A percentile compares a stretch with the other conserved stretches of the same genome.
These are phyloP conservation scores for Coniochaeta hoffmannii DNA, from an alignment of 2,329 filamentous ascomycete species.

Conservation along the genomic window DNA sequence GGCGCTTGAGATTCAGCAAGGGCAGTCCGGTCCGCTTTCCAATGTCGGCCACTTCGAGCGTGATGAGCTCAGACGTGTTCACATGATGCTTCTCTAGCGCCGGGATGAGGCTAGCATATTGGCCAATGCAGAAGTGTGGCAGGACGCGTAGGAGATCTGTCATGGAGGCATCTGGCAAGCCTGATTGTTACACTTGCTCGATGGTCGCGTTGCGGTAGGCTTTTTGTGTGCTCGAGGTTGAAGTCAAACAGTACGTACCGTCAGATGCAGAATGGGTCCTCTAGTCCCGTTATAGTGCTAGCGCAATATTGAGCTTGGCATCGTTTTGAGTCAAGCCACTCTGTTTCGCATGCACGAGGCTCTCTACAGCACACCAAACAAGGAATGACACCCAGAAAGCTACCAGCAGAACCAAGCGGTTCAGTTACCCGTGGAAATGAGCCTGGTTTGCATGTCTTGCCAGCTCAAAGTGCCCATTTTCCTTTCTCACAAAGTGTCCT, in stretches of 20 bases:
- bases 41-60: slow-evolving; percentile 73
- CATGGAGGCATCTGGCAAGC: slow-evolving; percentile 42
- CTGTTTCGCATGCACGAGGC: neutral
- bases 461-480: no score
- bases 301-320: neutral
- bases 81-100: slow-evolving; percentile 72
- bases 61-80: slow-evolving; percentile 77
- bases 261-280: neutral
- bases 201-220: slow-evolving; percentile 11
- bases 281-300: no score
- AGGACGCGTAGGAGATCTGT: slow-evolving; percentile 80
- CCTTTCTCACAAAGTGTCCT: neutral
- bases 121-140: slow-evolving; percentile 66
- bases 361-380: no score
- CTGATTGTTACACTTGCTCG: neutral
- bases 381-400: no score
- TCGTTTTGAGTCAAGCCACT: neutral
- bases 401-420: no score
- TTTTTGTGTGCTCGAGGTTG: no score
- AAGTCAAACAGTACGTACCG: neutral
- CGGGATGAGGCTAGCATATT: slow-evolving; percentile 68
- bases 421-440: no score
- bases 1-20: slow-evolving; percentile 67
- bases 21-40: slow-evolving; percentile 81
- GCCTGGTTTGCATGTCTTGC: no score